These are phyloP conservation scores for Taphrina populina DNA, from an alignment of 1,139 yeast species.

Conservation along the genomic window DNA sequence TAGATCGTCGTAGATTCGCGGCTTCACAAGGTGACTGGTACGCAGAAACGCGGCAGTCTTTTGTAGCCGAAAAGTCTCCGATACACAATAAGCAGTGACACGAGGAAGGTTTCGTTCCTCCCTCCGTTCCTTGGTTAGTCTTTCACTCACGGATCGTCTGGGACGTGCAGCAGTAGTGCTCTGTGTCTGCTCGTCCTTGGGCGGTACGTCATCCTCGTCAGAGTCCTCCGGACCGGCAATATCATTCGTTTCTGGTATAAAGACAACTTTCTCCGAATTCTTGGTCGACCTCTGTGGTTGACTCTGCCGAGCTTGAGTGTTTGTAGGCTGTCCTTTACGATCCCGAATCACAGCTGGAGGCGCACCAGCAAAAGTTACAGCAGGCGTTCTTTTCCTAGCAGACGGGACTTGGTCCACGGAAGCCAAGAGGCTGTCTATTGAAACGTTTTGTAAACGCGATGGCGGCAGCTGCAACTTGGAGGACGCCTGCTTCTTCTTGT, in stretches of 20 bases:
- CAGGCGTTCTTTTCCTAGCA: slow-evolving; percentile 32
- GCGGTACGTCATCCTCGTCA: slow-evolving; percentile 32
- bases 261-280: slow-evolving; percentile 38
- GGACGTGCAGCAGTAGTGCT: slow-evolving; percentile 2
- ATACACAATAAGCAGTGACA: slow-evolving; percentile 84
- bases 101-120: slow-evolving; percentile 50
- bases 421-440: slow-evolving; percentile 28
- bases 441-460: slow-evolving; percentile 27
- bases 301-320: slow-evolving; percentile 22
- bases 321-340: slow-evolving; percentile 10
- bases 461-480: slow-evolving; percentile 32
- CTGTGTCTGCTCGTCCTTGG: slow-evolving; percentile 19
- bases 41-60: slow-evolving; percentile 64
- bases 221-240: slow-evolving; percentile 26
- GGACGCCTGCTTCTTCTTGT: slow-evolving; percentile 1
- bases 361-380: slow-evolving; percentile 31
- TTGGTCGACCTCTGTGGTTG: slow-evolving; percentile 37
- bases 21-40: slow-evolving; percentile 74
- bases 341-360: slow-evolving; percentile 11
- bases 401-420: slow-evolving; percentile 30
- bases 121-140: slow-evolving; percentile 32
- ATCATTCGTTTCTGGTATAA: slow-evolving; percentile 37
- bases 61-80: slow-evolving; percentile 73
- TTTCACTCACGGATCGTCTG: slow-evolving; percentile 27
- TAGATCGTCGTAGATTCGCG: slow-evolving; percentile 84